Percentiles rank a stretch among this genome's conserved stretches.
phyloP scores from a whole-genome alignment of 345 rosid species.

The Gossypium bickii region DNA sequence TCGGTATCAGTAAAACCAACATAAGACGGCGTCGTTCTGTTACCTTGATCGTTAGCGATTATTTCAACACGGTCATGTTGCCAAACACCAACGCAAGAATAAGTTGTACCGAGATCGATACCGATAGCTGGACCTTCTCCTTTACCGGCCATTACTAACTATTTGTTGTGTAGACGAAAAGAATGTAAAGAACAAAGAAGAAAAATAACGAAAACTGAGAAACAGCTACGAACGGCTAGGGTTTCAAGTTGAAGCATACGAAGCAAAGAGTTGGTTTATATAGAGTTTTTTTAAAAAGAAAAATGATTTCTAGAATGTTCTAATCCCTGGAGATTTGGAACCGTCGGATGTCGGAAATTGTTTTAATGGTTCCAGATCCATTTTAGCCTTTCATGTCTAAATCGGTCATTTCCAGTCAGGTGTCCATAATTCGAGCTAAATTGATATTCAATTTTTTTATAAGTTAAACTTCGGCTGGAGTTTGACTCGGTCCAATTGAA shows the following conservation, averaged over 20 bases:
- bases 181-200: slow-evolving; percentile 1
- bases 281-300: slow-evolving; percentile 20
- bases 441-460: too few relatives aligned
- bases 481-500: too few relatives aligned
- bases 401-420: too few relatives aligned
- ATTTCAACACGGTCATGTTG: slow-evolving; percentile 76
- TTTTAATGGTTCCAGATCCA: slow-evolving; percentile 25
- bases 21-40: slow-evolving; percentile 63
- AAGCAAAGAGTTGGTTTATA: slow-evolving; percentile 15
- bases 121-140: slow-evolving; percentile 85
- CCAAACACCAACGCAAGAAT: slow-evolving; percentile 76
- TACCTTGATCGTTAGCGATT: slow-evolving; percentile 71
- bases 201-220: not conserved
- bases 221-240: slow-evolving; percentile 24
- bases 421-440: rapidly evolving
- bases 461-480: rapidly evolving
- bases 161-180: slow-evolving; percentile 12
- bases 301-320: slow-evolving; percentile 36
- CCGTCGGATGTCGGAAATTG: slow-evolving; percentile 25
- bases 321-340: not conserved
- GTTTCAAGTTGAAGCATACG: slow-evolving; percentile 18
- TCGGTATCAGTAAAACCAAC: slow-evolving; percentile 63
- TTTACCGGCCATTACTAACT: slow-evolving; percentile 49
- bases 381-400: too few relatives aligned
- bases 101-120: slow-evolving; percentile 65